Evolutionary conservation across 495 filamentous ascomycete species (phyloP), one percentile per base, ranked within the genome.

Genomic region (Neurospora sp.): DNA sequence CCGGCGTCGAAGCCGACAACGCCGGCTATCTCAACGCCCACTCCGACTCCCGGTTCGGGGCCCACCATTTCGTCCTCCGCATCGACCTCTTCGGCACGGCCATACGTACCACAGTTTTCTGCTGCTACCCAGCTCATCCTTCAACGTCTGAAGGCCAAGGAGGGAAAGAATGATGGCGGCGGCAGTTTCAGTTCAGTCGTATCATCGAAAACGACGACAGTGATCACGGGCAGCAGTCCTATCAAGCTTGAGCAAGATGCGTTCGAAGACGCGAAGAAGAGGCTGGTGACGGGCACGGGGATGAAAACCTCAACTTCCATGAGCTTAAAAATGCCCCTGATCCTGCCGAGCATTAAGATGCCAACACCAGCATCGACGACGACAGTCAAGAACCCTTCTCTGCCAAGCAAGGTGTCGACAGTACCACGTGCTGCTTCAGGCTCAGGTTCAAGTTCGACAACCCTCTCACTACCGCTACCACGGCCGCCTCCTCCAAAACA

Each of bases 81-180:
- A 12, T 72, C 77, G 2, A 74, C 72, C 48, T 76, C 78, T 4
- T 38, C 80, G 4, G 75, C 74, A n/a, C 80, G 77, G 18, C 81
- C 79, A 31, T 86, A 86, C 74, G 76, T 85, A 31, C 86, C 86
- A 1, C 86, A 88, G 73, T 88, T 89, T 76, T 85, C 83, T 8
- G 84, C 85, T 9, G 80, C 87, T 0, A 89, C 88, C 0, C 85
- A 88, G 73, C 82, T 89, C 84, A 89, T 90, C 18, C 82, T 90
- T 12, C 86, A 86, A 71, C 80, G 87, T 20, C 84, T 89, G 59
- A 84, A 81, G 41, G 79, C 80, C 35, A 82, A 85, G 37, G 79
- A 66, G 6, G 54, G 54, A 9, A 66, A 66, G 14, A 66, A 66
- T 35, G 54, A 66, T 18, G 54, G 27, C 23, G 14, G 54, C 14